These are phyloP conservation scores for Aureoboletus auriporus DNA, from an alignment of 768 basidiomycete genomes.

Conservation along the genomic window DNA sequence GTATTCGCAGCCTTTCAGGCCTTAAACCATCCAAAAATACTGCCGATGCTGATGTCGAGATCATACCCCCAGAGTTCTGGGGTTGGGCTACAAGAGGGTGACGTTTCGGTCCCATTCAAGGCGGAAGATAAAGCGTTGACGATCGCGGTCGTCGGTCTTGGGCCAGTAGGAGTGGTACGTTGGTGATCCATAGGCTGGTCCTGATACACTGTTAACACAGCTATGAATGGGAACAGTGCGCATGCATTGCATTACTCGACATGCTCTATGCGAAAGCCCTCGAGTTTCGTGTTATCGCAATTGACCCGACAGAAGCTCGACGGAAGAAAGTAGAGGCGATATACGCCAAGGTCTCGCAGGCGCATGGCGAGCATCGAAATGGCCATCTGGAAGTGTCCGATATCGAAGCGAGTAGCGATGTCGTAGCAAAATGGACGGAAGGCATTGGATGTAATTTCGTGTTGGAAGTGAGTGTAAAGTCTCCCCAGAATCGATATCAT, in stretches of 20 bases:
- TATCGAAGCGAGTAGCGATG: conserved; percentile 47
- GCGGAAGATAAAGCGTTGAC: conserved; percentile 50
- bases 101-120: conserved; percentile 26
- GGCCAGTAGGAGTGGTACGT: conserved; percentile 69
- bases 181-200: neutral
- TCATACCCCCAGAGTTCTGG: conserved; percentile 49
- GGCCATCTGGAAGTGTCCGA: conserved; percentile 49
- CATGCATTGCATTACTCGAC: conserved; percentile 61
- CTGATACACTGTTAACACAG: neutral
- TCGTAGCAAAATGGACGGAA: conserved; percentile 50
- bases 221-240: conserved; percentile 39
- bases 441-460: conserved; percentile 60
- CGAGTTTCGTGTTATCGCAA: conserved; percentile 54
- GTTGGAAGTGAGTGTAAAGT: conserved; percentile 49
- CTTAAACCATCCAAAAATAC: conserved; percentile 66
- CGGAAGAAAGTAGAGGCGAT: conserved; percentile 59
- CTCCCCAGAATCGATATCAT: neutral
- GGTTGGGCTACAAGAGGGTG: conserved; percentile 1
- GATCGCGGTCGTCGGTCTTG: conserved; percentile 68
- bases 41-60: conserved; percentile 52
- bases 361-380: conserved; percentile 18
- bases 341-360: conserved; percentile 47
- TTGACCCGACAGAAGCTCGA: conserved; percentile 57
- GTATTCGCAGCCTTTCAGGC: conserved; percentile 73
- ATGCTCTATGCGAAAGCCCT: conserved; percentile 43